Percentiles rank a stretch among this genome's conserved stretches.
Conservation (phyloP, 768 basidiomycete species). For the Tulasnella sp. region DNA sequence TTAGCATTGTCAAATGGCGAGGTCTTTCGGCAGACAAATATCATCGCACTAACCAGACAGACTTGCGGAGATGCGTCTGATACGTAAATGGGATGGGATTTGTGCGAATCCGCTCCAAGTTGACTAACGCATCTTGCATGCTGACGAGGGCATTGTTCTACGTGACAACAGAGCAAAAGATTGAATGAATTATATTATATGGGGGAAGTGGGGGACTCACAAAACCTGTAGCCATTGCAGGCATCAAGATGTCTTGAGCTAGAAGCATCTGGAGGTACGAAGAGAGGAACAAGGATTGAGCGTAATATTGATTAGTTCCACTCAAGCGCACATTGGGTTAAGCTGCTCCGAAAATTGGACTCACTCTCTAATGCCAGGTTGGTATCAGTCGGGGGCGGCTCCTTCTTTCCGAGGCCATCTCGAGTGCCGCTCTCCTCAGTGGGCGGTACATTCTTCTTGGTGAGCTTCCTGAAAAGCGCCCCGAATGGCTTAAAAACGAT, state of each 20-base stretch:
- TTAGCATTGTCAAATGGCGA: no score
- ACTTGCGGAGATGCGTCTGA: conserved; percentile 54
- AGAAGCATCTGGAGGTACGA: conserved; percentile 43
- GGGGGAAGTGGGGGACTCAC: conserved; percentile 23
- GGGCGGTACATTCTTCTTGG: neutral
- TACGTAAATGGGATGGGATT: conserved; percentile 62
- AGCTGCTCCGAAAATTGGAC: conserved; percentile 21
- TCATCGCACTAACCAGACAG: conserved; percentile 37
- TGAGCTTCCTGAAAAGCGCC: conserved; percentile 3
- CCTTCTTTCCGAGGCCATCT: conserved; percentile 26
- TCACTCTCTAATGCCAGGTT: conserved; percentile 28
- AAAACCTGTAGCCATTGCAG: conserved; percentile 44
- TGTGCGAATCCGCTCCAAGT: conserved; percentile 51
- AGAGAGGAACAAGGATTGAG: conserved; percentile 41
- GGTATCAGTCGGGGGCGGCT: conserved; percentile 22
- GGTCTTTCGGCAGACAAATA: no score
- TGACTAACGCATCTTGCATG: conserved; percentile 47
- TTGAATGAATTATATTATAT: neutral
- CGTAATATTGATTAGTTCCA: conserved; percentile 12
- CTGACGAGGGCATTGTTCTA: conserved; percentile 29
- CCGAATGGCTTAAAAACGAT: conserved; percentile 41
- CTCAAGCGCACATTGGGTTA: neutral
- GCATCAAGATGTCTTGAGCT: conserved; percentile 35
- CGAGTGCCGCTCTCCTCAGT: conserved; percentile 16
- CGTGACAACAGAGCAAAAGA: no score